phyloP scores from a whole-genome alignment of 768 basidiomycete species.

The Termitomyces sp. region DNA sequence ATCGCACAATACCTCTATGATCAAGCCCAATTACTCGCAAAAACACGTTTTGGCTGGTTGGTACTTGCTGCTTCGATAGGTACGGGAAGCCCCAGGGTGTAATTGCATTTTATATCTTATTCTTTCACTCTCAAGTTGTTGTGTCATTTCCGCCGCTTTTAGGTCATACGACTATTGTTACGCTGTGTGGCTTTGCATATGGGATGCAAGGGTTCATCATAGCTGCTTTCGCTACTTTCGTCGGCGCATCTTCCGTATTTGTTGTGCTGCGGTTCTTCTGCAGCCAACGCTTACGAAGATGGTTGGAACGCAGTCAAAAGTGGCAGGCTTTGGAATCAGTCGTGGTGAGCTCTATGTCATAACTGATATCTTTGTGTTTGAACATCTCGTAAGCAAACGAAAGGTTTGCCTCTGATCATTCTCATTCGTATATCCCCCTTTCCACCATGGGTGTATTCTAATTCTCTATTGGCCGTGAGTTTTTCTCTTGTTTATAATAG shows the following conservation, averaged over 20 bases:
- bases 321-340: slow-evolving; percentile 78
- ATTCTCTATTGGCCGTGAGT: slow-evolving; percentile 70
- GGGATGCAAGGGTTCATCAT: slow-evolving; percentile 74
- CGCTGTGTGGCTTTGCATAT: slow-evolving; percentile 78
- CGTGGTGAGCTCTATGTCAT: slow-evolving; percentile 42
- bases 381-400: slow-evolving; percentile 42
- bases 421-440: slow-evolving; percentile 78
- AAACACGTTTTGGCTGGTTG: slow-evolving; percentile 56
- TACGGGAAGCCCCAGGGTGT: slow-evolving; percentile 23
- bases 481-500: not conserved
- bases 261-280: slow-evolving; percentile 54
- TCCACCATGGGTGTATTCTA: slow-evolving; percentile 87
- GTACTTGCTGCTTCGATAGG: slow-evolving; percentile 46
- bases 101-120: not conserved
- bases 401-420: slow-evolving; percentile 77
- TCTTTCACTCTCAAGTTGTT: slow-evolving; percentile 25
- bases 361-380: not conserved
- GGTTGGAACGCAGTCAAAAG: slow-evolving; percentile 58
- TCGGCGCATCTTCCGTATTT: slow-evolving; percentile 63
- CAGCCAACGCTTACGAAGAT: slow-evolving; percentile 44
- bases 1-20: slow-evolving; percentile 72
- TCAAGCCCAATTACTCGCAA: slow-evolving; percentile 53
- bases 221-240: slow-evolving; percentile 50
- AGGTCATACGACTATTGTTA: slow-evolving; percentile 62
- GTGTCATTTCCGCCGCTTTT: slow-evolving; percentile 56